A percentile compares a stretch with the other conserved stretches of the same genome.
These are phyloP conservation scores for Neurospora sp. DNA, from an alignment of 495 filamentous ascomycete genomes.

Conservation along the genomic window DNA sequence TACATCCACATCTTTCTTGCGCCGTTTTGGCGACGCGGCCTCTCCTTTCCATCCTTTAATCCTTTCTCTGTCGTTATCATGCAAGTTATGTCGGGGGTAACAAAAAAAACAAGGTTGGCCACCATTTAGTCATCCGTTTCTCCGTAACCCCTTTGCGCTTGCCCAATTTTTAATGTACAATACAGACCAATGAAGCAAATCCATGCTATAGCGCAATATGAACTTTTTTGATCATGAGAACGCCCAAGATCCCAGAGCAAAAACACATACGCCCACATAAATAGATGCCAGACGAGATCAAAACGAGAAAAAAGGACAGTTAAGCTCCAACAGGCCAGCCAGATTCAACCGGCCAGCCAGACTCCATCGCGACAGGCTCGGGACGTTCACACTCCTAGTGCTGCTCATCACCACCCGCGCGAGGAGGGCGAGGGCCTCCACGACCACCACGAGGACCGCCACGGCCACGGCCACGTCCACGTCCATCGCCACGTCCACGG, in stretches of 20 bases:
- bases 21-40: not conserved
- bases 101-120: not conserved
- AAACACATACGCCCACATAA: slow-evolving; percentile 7
- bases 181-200: slow-evolving; percentile 5
- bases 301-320: slow-evolving; percentile 5
- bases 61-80: not conserved
- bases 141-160: not conserved
- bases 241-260: slow-evolving; percentile 13
- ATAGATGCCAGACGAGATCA: slow-evolving; percentile 14
- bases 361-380: not conserved
- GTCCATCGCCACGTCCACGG: slow-evolving; percentile 46
- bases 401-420: slow-evolving; percentile 12
- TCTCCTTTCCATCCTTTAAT: not conserved
- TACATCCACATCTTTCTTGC: not conserved
- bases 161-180: slow-evolving; percentile 10
- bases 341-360: not conserved
- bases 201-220: slow-evolving; percentile 7
- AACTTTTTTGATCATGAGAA: slow-evolving; percentile 10
- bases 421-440: slow-evolving; percentile 16
- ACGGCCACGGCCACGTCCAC: slow-evolving; percentile 39
- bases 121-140: not conserved
- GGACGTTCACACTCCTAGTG: slow-evolving; percentile 4
- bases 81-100: not conserved
- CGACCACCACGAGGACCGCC: slow-evolving; percentile 23
- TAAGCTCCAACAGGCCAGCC: not conserved